Conservation (phyloP, 1,139 yeast genomes). For the Lodderomyces parapsilosis region DNA sequence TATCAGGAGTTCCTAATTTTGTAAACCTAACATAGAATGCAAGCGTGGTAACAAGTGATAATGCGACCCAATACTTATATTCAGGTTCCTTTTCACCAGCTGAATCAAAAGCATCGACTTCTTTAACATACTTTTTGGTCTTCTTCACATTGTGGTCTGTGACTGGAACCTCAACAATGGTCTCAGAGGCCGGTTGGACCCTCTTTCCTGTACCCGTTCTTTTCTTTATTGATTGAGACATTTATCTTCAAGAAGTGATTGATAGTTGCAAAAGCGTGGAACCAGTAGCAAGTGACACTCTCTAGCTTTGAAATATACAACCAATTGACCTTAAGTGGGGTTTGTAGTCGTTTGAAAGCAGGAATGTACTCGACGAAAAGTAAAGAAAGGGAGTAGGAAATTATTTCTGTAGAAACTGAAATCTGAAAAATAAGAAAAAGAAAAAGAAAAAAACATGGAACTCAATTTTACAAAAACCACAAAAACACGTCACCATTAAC, state of each 20-base stretch:
- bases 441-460: too few species aligned
- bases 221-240: slow-evolving; percentile 20
- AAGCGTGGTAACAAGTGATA: slow-evolving; percentile 52
- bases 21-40: slow-evolving; percentile 76
- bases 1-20: slow-evolving; percentile 67
- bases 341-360: not conserved
- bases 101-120: not conserved
- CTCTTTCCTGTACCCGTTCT: slow-evolving; percentile 23
- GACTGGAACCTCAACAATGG: slow-evolving; percentile 6
- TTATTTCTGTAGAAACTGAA: too few species aligned
- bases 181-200: slow-evolving; percentile 8
- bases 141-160: slow-evolving; percentile 1
- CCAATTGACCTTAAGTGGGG: not conserved
- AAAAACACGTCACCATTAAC: not conserved
- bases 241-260: too few species aligned
- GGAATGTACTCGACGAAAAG: too few species aligned
- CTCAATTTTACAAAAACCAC: too few species aligned
- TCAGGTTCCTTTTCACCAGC: slow-evolving; percentile 27
- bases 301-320: not conserved
- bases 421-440: not conserved
- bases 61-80: slow-evolving; percentile 39
- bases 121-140: not conserved
- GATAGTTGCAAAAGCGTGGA: too few species aligned
- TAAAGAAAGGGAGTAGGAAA: too few species aligned
- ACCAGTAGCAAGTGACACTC: not conserved